Base-by-base conservation (phyloP, 2,329 filamentous ascomycete genomes). In the Pochonia chlamydosporia region DNA sequence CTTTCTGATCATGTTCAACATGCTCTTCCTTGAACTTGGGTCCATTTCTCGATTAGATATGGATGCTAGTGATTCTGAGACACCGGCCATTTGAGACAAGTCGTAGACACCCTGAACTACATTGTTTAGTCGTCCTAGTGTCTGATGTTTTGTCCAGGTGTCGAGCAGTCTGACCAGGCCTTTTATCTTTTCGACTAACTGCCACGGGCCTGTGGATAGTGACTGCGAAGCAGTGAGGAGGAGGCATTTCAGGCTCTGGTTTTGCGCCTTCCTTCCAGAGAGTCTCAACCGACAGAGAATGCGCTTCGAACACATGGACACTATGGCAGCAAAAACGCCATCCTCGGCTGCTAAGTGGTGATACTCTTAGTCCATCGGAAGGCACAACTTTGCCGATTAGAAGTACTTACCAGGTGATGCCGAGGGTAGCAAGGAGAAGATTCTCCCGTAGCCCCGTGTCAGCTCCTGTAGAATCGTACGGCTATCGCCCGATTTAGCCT, bases 271-370 rank as follows among this genome's bases (percentile, higher is more conserved):
- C 44, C 24, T 46, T 52, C 23, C 48, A 33, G 35, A 37, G 10
- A 64, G 49, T 37, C 59, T 47, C 35, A 67, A 44, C 14, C 63
- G 56, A 13, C 43, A 47, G 24, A 61, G 51, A 8, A 67, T 62
- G 18, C 63, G 59, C 6, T 20, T 20, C 14, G 53, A 62, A 43
- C 62, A 66, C 58, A 66, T 64, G 3, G 52, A 48, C 4, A 67
- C 39, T n/a, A 66, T 59, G 4, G 53, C 54, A 13, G 11, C 43
- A 24, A 65, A 62, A 8, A 63, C 46, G 21, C 48, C 30, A 10
- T 52, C 30, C 21, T 60, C 51, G 31, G 49, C 2, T 25, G 4
- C 37, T 43, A 16, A 24, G 48, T 45, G 31, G 28, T 28, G 14
- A n/a, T 14, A 3, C 18, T 42, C 25, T 36, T 16, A 9, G 8